phyloP scores from a whole-genome alignment of 441 rosid species.

The Syzygium malaccense region DNA sequence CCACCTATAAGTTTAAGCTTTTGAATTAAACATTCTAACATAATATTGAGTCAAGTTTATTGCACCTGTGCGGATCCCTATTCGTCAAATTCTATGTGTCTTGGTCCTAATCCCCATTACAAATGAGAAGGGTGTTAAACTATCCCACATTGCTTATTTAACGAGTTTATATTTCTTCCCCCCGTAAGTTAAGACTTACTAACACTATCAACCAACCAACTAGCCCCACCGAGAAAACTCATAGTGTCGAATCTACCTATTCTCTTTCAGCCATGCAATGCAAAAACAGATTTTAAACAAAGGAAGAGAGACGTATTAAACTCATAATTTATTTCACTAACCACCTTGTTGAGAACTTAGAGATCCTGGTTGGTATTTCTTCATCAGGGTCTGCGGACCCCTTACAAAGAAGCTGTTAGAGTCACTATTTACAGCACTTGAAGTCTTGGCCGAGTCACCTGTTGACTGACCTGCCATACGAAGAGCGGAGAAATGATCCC shows the following conservation, averaged over 20 bases:
- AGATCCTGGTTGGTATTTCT: constrained; percentile 39
- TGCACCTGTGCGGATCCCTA: neutral
- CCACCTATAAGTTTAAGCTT: neutral
- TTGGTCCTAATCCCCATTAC: neutral
- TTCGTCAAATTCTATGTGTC: neutral
- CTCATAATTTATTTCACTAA: constrained; percentile 33
- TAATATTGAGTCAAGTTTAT: neutral
- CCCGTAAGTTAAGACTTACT: neutral
- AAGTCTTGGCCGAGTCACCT: constrained; percentile 31
- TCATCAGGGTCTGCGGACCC: constrained; percentile 68
- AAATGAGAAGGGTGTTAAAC: neutral
- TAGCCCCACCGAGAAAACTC: neutral
- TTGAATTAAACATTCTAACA: neutral
- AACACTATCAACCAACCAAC: neutral
- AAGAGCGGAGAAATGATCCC: constrained; percentile 67
- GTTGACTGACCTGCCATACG: constrained; percentile 30
- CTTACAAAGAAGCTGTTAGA: constrained; percentile 76
- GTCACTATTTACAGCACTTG: constrained; percentile 28
- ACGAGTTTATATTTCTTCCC: neutral
- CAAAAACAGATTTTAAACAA: neutral
- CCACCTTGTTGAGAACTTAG: constrained; percentile 49
- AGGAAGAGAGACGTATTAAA: constrained; percentile 4
- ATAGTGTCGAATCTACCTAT: neutral
- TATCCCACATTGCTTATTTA: neutral
- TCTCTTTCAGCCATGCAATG: neutral